Evolutionary conservation across 192 early-diverging fungal genomes (phyloP).

Genomic region (Coemansia sp.): DNA sequence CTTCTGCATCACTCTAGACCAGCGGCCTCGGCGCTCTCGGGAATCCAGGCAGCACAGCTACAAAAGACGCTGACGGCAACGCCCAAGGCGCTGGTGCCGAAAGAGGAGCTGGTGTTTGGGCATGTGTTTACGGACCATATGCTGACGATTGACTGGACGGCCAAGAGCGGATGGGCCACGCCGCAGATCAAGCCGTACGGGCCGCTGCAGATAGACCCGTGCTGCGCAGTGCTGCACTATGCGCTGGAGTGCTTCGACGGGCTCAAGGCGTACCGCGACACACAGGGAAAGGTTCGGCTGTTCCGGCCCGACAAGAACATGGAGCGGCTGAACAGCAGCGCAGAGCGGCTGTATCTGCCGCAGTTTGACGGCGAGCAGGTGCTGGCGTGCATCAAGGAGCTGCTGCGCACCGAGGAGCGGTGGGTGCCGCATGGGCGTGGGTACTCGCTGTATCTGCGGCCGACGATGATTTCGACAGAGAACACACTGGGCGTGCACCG

Average conservation of each 20-base stretch:
- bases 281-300: constrained; percentile 78
- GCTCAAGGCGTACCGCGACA: constrained; percentile 92
- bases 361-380: constrained; percentile 76
- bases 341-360: constrained; percentile 79
- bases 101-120: constrained; percentile 81
- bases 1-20: constrained; percentile 19
- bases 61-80: constrained; percentile 32
- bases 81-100: constrained; percentile 61
- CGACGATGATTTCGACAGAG: constrained; percentile 91
- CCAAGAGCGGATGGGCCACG: constrained; percentile 66
- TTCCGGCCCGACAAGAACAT: constrained; percentile 99
- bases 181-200: constrained; percentile 82
- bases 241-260: constrained; percentile 93
- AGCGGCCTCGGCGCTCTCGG: constrained; percentile 4
- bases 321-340: constrained; percentile 78
- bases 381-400: constrained; percentile 79
- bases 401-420: constrained; percentile 72
- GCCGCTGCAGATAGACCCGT: constrained; percentile 77
- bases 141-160: constrained; percentile 77
- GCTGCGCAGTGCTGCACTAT: constrained; percentile 90
- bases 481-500: constrained; percentile 79
- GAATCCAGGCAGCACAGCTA: constrained; percentile 17
- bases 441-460: constrained; percentile 91
- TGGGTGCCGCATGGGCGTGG: constrained; percentile 93
- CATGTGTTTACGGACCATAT: constrained; percentile 92